Percentiles rank a stretch among this genome's conserved stretches.
Conservation (phyloP, 225 moss, liverwort and hornwort genomes). For the Physcomitrellopsis africana region DNA sequence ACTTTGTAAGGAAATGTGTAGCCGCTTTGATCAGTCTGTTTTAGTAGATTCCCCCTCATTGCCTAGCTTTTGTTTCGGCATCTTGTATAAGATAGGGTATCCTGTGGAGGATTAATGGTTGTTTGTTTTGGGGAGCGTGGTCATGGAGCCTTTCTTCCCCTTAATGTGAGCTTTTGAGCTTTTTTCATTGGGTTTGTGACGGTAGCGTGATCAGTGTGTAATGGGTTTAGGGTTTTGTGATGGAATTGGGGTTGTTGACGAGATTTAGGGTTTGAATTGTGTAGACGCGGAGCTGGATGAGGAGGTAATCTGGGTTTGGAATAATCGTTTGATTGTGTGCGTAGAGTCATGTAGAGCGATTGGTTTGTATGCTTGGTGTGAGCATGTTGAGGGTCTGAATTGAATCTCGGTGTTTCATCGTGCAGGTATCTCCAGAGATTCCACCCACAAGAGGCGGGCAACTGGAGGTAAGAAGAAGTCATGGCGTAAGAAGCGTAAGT, state of each 20-base stretch:
- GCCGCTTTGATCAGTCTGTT: background rate
- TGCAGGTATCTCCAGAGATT: slow-evolving; percentile 95
- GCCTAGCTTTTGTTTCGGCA: background rate
- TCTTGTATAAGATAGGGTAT: slow-evolving; percentile 4
- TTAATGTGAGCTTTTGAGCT: background rate
- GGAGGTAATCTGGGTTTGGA: no score
- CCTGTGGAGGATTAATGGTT: background rate
- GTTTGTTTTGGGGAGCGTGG: background rate
- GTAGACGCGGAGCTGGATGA: no score
- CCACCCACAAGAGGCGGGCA: slow-evolving; percentile 90
- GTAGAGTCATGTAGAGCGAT: background rate
- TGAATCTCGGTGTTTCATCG: background rate
- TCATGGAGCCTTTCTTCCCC: background rate
- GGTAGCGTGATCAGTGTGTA: background rate
- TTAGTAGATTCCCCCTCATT: background rate
- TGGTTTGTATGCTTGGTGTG: background rate
- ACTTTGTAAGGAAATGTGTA: background rate
- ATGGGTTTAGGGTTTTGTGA: no score
- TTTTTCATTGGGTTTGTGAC: background rate
- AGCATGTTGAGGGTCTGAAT: background rate
- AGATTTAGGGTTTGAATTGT: no score
- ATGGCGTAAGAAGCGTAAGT: slow-evolving; percentile 94
- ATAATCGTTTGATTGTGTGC: no score
- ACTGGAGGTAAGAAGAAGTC: slow-evolving; percentile 93
- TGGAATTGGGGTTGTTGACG: no score